Base-by-base conservation (phyloP, 73 alveolate genomes). In the Symbiodinium pilosum region DNA sequence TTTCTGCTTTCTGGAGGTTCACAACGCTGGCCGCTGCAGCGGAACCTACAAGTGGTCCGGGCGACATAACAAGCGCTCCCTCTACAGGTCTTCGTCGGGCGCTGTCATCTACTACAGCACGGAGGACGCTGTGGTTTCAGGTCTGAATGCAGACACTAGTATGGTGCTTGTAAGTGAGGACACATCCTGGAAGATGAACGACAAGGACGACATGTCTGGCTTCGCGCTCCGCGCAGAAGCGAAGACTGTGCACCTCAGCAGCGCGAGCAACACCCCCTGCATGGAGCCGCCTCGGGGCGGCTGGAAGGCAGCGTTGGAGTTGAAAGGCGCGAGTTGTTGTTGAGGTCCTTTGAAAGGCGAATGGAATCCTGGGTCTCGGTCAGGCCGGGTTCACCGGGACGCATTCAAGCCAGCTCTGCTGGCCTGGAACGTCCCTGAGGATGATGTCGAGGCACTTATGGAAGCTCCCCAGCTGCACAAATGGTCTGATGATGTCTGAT, bases 11-110 rank as follows among this genome's bases (percentile, higher is more conserved):
- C n/a, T n/a, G n/a, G n/a, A n/a, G 97, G 97, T 91, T 43, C 68
- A 77, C 47, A 86, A 86, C 14, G 97, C 97, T 5, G 97, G 97
- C 40, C 97, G 97, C 30, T 91, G 97, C 97, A 91, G 81, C 30
- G 97, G 97, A 83, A 91, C 97, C 41, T 91, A 91, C 81, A 43
- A 28, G 36, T 91, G 97, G 97, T 69, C 64, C 1, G 97, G 84
- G 52, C 97, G 97, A 21, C 64, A n/a, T 56, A 91, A 91, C 88
- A 41, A 32, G 56, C 97, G 97, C 14, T 69, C 89, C 56, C 71
- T 83, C 81, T 91, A 91, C 88, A 40, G 51, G 52, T 64, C 81
- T 28, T 36, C 81, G 9, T 2, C 69, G 18, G 93, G 93, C 5
- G 36, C 88, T 43, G 16, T 91, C 81, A 91, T 91, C 88, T 91